Base-by-base conservation (phyloP, 371 early-diverging fungal species). In the Basidiobolus meristosporus region DNA sequence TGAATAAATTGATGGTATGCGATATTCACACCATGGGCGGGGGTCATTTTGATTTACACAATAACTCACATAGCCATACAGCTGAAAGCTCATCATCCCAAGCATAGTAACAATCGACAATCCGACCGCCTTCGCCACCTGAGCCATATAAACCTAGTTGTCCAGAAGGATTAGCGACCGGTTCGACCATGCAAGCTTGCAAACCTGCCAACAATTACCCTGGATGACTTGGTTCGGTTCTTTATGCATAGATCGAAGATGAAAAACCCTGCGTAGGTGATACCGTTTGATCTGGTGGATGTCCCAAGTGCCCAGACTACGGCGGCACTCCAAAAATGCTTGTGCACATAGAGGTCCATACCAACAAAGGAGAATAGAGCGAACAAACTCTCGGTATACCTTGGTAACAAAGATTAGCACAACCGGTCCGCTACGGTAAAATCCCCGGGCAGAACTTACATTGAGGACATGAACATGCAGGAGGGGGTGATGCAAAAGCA, bases 331-430 rank as follows among this genome's bases (percentile, higher is more conserved):
- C 68, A 43, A 31, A 72, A 61, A 9, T 57, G 54, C 15, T 59
- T 54, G 17, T 57, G 48, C 0, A 53, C 53, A 10, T 62, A 47
- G 35, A 55, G 59, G 21, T 60, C 40, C 84, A 91, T 81, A 4
- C 89, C 90, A 0, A 60, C 49, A 50, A 93, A 90, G 1, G 72
- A 65, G 1, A 87, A 57, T 12, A 66, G 51, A 0, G 88, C 77
- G 62, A 90, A 93, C n/a, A 74, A 50, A 20, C 82, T 77, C 51
- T 93, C 95, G 0, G 91, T 75, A 47, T 90, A 82, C 15, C 73
- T 72, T n/a, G n/a, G n/a, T n/a, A n/a, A n/a, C n/a, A n/a, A n/a
- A 19, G 9, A 32, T 9, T 16, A 31, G 12, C 31, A 29, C 17
- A 11, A 15, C 7, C 21, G 17, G 26, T 3, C 29, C 12, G 7